These are phyloP conservation scores for Neoboletus magnificus DNA, from an alignment of 768 basidiomycete species.

Conservation along the genomic window DNA sequence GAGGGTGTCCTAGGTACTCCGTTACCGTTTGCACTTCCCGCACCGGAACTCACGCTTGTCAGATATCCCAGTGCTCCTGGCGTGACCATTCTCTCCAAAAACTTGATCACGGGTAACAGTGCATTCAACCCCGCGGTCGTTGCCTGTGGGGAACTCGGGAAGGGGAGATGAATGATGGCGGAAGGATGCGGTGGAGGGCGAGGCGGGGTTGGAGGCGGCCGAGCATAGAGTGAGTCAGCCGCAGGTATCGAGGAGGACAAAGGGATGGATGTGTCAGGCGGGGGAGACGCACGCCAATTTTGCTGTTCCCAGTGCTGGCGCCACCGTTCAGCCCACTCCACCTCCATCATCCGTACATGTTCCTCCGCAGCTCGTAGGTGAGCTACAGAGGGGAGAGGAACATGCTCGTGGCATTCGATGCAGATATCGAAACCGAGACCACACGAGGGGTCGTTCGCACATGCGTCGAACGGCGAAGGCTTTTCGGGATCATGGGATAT, in stretches of 20 bases:
- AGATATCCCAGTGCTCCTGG: conserved; percentile 35
- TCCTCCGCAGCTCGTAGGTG: conserved; percentile 76
- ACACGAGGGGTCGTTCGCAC: conserved; percentile 41
- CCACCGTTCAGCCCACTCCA: conserved; percentile 55
- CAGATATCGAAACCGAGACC: conserved; percentile 80
- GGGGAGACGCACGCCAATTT: neutral
- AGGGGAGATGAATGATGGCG: conserved; percentile 69
- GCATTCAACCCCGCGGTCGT: conserved; percentile 51
- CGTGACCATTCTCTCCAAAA: conserved; percentile 62
- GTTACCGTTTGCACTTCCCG: neutral
- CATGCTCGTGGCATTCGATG: conserved; percentile 82
- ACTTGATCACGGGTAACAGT: conserved; percentile 61
- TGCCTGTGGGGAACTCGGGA: conserved; percentile 65
- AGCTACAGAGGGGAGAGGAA: conserved; percentile 64
- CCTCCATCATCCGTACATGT: conserved; percentile 63
- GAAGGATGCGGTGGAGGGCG: conserved; percentile 72
- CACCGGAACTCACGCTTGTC: conserved; percentile 3
- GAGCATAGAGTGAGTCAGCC: conserved; percentile 3
- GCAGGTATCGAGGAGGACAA: neutral
- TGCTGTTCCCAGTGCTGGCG: conserved; percentile 23
- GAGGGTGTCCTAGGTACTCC: conserved; percentile 8
- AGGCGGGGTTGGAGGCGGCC: conserved; percentile 35
- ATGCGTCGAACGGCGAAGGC: conserved; percentile 35
- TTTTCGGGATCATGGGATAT: conserved; percentile 12
- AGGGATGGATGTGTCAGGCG: too few relatives aligned